These are phyloP conservation scores for Chernovozyma sophiae-reginae DNA, from an alignment of 1,139 yeast species.

Conservation along the genomic window DNA sequence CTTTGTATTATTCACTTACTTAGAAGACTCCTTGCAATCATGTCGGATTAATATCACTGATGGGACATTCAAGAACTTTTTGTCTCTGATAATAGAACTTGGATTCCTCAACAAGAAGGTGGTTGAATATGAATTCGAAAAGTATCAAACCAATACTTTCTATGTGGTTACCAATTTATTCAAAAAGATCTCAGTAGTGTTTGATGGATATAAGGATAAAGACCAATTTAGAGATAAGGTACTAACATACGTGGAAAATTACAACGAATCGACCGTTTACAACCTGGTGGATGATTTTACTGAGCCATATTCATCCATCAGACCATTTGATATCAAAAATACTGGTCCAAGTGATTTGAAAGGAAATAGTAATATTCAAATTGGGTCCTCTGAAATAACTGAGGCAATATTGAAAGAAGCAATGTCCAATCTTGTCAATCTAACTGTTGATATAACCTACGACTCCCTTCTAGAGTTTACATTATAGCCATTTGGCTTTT, in stretches of 20 bases:
- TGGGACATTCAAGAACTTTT: conserved; percentile 18
- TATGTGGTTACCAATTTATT: conserved; percentile 10
- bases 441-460: neutral
- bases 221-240: conserved; percentile 12
- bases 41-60: conserved; percentile 18
- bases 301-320: conserved; percentile 9
- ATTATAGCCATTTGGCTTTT: conserved; percentile 2
- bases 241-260: conserved; percentile 7
- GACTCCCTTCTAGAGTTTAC: conserved; percentile 1
- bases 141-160: neutral
- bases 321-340: conserved; percentile 11
- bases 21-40: conserved; percentile 13
- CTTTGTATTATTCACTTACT: conserved; percentile 20
- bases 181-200: conserved; percentile 14
- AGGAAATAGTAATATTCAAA: neutral
- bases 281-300: neutral
- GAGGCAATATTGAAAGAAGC: neutral
- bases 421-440: neutral
- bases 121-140: neutral
- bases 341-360: neutral
- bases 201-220: conserved; percentile 35
- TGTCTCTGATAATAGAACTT: conserved; percentile 20
- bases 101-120: conserved; percentile 3
- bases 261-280: neutral
- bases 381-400: neutral